phyloP scores from a whole-genome alignment of 129 eudicot genomes.

The Dittrichia graveolens region DNA sequence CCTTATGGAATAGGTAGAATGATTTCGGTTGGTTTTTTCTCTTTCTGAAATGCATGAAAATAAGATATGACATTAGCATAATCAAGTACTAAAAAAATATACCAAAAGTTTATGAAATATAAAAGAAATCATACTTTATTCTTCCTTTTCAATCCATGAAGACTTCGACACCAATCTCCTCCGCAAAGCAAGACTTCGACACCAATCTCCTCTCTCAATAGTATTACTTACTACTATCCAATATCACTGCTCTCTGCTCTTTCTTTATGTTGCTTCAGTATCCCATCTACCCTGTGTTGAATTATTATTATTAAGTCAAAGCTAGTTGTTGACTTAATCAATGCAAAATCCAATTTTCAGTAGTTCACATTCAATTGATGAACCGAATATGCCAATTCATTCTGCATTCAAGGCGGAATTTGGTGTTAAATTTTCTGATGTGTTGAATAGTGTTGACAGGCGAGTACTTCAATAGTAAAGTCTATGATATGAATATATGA shows the following conservation, averaged over 20 bases:
- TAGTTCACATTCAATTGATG: not conserved
- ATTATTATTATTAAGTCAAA: conserved; percentile 31
- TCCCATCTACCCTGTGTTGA: conserved; percentile 28
- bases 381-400: conserved; percentile 27
- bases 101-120: no score
- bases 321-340: conserved; percentile 28
- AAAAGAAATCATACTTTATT: no score
- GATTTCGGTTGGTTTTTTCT: no score
- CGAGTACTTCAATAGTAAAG: conserved; percentile 12
- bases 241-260: conserved; percentile 14
- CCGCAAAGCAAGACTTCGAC: no score
- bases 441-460: conserved; percentile 35
- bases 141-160: no score
- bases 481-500: not conserved
- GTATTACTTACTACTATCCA: conserved; percentile 16
- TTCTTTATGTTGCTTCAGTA: not conserved
- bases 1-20: no score
- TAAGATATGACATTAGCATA: no score
- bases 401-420: conserved; percentile 21
- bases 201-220: no score
- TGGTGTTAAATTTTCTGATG: conserved; percentile 20
- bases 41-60: no score
- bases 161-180: no score
- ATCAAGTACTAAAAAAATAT: no score
- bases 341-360: conserved; percentile 9